Conservation (phyloP, 495 filamentous ascomycete genomes). For the Viridothelium virens region DNA sequence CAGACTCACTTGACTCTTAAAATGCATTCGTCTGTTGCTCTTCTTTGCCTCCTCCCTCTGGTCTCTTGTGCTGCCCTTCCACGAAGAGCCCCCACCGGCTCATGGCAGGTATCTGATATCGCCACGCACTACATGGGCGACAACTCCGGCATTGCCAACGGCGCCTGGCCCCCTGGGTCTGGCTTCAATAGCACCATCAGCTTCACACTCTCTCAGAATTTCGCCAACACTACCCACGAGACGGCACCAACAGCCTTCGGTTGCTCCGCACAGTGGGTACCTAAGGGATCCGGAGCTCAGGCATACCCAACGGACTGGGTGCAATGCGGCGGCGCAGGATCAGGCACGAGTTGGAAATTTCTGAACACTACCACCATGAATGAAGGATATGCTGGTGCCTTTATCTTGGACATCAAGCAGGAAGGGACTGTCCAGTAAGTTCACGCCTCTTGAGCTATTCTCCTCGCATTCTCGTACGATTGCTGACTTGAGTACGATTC, state of each 20-base stretch:
- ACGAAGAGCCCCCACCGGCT: background rate
- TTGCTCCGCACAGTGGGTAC: constrained; percentile 3
- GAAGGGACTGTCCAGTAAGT: background rate
- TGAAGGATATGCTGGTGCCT: constrained; percentile 1
- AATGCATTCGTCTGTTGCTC: constrained; percentile 4
- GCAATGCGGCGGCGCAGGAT: background rate
- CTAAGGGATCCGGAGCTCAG: constrained; percentile 1
- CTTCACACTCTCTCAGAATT: constrained; percentile 2
- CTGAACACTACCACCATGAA: background rate
- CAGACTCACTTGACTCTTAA: background rate
- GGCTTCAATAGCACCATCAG: constrained; percentile 12
- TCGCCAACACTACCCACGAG: constrained; percentile 5
- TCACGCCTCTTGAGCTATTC: background rate
- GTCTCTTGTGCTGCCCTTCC: constrained; percentile 3
- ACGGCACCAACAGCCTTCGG: background rate
- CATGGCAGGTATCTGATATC: background rate
- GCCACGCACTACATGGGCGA: constrained; percentile 10
- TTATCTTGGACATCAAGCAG: background rate
- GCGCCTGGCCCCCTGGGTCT: constrained; percentile 1
- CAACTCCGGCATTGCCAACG: constrained; percentile 9
- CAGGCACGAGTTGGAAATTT: constrained; percentile 3
- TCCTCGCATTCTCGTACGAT: background rate
- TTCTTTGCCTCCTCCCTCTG: background rate
- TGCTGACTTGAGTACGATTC: background rate
- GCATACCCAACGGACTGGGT: background rate